A percentile compares a stretch with the other conserved stretches of the same genome.
phyloP scores from a whole-genome alignment of 495 filamentous ascomycete species.

The Trichoderma parareesei region DNA sequence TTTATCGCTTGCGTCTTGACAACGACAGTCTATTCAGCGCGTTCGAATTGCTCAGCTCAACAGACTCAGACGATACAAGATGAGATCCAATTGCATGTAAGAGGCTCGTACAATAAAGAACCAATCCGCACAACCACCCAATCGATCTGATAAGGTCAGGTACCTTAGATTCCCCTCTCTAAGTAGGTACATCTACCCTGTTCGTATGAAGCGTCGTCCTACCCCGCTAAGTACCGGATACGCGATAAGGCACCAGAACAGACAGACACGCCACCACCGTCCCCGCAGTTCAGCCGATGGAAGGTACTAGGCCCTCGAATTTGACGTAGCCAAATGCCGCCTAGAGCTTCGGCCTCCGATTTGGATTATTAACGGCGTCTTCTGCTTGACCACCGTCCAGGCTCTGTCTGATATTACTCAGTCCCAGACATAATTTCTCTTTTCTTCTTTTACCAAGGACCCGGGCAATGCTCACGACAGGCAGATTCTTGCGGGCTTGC shows the following conservation, averaged over 20 bases:
- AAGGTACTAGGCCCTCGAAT: conserved; percentile 7
- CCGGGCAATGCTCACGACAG: not conserved
- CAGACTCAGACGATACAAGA: too few relatives aligned
- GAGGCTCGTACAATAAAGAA: too few relatives aligned
- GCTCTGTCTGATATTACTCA: not conserved
- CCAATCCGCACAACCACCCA: too few relatives aligned
- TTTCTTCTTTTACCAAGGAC: not conserved
- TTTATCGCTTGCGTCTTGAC: too few relatives aligned
- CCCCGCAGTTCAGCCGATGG: conserved; percentile 8
- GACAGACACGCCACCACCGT: not conserved
- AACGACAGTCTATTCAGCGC: too few relatives aligned
- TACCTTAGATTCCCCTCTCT: too few relatives aligned
- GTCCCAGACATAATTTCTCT: not conserved
- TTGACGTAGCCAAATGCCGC: conserved; percentile 7
- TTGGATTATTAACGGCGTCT: not conserved
- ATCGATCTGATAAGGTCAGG: too few relatives aligned
- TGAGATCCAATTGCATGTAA: too few relatives aligned
- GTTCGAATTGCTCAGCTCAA: too few relatives aligned
- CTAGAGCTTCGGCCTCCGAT: not conserved
- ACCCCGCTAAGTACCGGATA: conserved; percentile 1
- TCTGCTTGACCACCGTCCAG: not conserved
- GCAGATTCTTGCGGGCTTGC: not conserved
- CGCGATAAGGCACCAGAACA: not conserved
- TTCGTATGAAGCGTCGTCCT: not conserved
- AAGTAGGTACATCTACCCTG: too few relatives aligned